Base-by-base conservation (phyloP, 140 eudicot species). In the Flaveria floridana region DNA sequence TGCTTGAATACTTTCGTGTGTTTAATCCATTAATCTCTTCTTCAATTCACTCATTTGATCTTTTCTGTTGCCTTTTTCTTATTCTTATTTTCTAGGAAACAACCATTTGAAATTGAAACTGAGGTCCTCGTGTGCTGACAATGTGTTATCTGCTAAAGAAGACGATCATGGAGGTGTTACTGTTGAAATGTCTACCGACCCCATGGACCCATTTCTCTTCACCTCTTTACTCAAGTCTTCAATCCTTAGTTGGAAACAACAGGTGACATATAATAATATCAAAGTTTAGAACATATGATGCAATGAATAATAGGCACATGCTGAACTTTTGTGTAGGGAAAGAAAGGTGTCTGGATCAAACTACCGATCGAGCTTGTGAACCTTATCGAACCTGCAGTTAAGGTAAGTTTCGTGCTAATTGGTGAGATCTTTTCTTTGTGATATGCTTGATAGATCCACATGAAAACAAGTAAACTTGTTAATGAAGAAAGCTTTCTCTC, bases 331-430 rank as follows among this genome's bases (percentile, higher is more conserved):
- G 51, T 81, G 68, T 86, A 89, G 96, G 96, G 90, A 0, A 89
- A 85, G 85, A 83, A 71, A 55, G 90, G 93, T 53, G 80, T 89
- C 28, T 89, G 92, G 96, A 84, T 89, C 61, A 82, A 85, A 75
- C 42, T 89, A 56, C 93, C 93, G 14, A 89, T 89, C 28, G 83
- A 89, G 71, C 88, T 78, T 73, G 90, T 74, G 19, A 85, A 83
- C 41, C 96, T 89, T 62, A 87, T 89, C 13, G 87, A 87, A 58
- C 70, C 88, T 64, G 89, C 90, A 41, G 90, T 87, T 16, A 85
- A 89, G 82, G 93, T 89, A 28, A 65, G 70, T 69, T 66, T 46
- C 41, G 1, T 6, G 41, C 41, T 5, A 34, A 34, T 34, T 34
- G 41, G 41, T 34, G 41, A 34, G 41, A 34, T 34, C 41, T 34